Percentiles rank a stretch among this genome's conserved stretches.
Evolutionary conservation across 805 yeast genomes (phyloP).

Genomic region (Myxozyma kluyveri): DNA sequence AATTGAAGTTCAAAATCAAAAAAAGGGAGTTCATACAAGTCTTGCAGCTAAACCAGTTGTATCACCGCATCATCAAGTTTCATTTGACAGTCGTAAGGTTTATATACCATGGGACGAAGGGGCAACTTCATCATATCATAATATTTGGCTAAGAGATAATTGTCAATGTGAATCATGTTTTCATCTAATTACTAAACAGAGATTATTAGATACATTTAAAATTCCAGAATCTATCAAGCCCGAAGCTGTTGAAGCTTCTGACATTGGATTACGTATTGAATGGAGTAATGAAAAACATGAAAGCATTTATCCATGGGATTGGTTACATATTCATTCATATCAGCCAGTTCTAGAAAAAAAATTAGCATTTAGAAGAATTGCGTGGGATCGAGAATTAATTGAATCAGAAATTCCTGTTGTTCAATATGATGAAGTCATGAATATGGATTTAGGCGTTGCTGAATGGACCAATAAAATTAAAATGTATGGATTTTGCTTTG

Average conservation of each 20-base stretch:
- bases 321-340: conserved; percentile 54
- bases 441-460: conserved; percentile 45
- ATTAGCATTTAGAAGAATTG: conserved; percentile 37
- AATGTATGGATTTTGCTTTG: conserved; percentile 59
- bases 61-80: conserved; percentile 30
- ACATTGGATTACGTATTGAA: conserved; percentile 26
- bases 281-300: conserved; percentile 46
- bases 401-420: conserved; percentile 47
- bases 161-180: conserved; percentile 59
- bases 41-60: conserved; percentile 10
- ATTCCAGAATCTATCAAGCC: conserved; percentile 40
- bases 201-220: conserved; percentile 54
- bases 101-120: conserved; percentile 36
- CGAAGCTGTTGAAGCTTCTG: conserved; percentile 23
- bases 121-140: conserved; percentile 39
- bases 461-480: conserved; percentile 56
- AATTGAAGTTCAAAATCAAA: not conserved
- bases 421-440: conserved; percentile 50
- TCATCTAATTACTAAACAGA: conserved; percentile 56
- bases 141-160: conserved; percentile 64
- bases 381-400: conserved; percentile 36
- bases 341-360: conserved; percentile 46
- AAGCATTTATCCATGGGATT: conserved; percentile 41
- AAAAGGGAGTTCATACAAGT: not conserved
- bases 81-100: conserved; percentile 32